Evolutionary conservation across 2,329 filamentous ascomycete species (phyloP), one percentile per base, ranked within the genome.

Genomic region (Immersiporthe knoxdaviesiana): DNA sequence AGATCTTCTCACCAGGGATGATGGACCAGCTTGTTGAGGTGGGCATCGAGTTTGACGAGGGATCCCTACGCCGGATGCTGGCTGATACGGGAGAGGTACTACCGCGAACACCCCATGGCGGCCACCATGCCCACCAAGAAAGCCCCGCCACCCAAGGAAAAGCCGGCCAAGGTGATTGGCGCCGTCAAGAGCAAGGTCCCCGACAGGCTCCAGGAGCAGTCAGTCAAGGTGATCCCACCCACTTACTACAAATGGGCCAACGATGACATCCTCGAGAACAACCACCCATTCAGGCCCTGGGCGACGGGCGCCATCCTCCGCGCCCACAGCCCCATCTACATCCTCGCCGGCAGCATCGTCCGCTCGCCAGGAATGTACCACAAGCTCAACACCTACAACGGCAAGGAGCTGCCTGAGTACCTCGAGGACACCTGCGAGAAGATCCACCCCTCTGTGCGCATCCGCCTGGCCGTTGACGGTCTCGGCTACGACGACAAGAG

Each of bases 1-100:
- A 35, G 35, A 35, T 35, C 58, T n/a, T 3, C 1, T 5, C 0
- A 6, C 7, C 67, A 85, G 83, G 84, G 84, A 86, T 86, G 84
- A 85, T 86, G 83, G 85, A 87, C 63, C 85, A 87, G 71, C 78
- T 87, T 62, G 79, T 82, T 4, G 84, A 83, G 7, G 77, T 87
- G 7, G 84, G 83, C 8, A 81, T 84, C 44, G 84, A 87, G 73
- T 86, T 86, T 71, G 78, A 84, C 71, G 72, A 78, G 2, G 76
- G 75, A 0, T 80, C 81, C 7, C 74, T 85, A 60, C 76, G 79
- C 32, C 81, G 82, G 37, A 80, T 83, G 62, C 78, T 82, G 67
- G 74, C 76, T 18, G 76, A 78, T 24, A 78, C 72, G 4, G n/a
- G 70, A 72, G 54, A 64, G 50, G 50, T 73, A 72, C 60, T 76